Conservation (phyloP, 441 rosid genomes). For the Flueggea neowawraea region DNA sequence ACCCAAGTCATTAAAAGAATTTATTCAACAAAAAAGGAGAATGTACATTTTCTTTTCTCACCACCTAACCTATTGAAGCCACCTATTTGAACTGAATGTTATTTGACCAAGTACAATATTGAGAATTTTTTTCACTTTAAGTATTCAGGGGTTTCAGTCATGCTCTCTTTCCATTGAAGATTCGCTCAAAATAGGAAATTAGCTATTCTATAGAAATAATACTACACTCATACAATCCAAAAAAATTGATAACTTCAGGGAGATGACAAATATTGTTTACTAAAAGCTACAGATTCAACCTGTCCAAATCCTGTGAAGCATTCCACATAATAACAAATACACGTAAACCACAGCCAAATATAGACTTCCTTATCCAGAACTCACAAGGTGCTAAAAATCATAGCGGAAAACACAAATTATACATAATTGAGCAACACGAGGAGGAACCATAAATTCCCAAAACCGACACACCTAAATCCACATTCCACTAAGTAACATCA, state of each 20-base stretch:
- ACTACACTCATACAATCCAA: neutral
- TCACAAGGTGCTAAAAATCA: neutral
- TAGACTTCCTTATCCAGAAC: neutral
- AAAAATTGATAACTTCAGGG: neutral
- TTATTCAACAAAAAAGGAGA: neutral
- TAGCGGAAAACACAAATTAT: neutral
- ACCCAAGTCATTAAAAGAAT: conserved; percentile 1
- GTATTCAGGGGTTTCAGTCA: no score
- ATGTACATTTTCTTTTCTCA: no score
- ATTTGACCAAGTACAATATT: no score
- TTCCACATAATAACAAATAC: neutral
- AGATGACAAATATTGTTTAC: neutral
- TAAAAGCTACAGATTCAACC: neutral
- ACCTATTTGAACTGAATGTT: no score
- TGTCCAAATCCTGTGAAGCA: neutral
- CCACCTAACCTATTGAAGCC: no score
- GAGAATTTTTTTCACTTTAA: no score
- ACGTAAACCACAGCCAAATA: neutral
- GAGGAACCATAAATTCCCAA: no score
- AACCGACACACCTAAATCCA: no score
- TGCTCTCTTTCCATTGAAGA: no score
- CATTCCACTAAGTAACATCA: no score
- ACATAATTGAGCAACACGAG: neutral
- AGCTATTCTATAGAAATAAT: neutral
- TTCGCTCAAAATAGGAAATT: neutral